phyloP scores from a whole-genome alignment of 305 asterid species.

The Fraxinus sp. region DNA sequence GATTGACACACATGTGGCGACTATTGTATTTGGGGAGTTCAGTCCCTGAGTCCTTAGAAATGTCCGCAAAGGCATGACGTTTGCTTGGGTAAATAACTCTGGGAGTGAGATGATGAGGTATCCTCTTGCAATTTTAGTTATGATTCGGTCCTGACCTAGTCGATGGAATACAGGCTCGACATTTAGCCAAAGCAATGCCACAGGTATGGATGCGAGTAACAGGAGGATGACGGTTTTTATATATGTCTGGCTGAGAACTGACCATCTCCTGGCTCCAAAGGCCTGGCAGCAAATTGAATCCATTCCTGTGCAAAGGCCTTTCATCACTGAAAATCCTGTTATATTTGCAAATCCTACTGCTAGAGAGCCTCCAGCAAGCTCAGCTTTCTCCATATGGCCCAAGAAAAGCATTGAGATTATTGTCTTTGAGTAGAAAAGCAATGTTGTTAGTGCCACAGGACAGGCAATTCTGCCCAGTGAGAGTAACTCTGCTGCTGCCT shows the following conservation, averaged over 20 bases:
- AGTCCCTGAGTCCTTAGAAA: conserved; percentile 61
- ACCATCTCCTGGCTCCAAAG: conserved; percentile 67
- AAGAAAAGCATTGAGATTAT: conserved; percentile 79
- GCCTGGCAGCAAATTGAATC: conserved; percentile 89
- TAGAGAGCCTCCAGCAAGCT: conserved; percentile 75
- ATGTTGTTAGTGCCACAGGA: conserved; percentile 73
- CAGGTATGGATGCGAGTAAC: conserved; percentile 56
- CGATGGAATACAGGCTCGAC: conserved; percentile 49
- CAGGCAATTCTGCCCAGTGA: conserved; percentile 50
- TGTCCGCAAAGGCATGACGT: conserved; percentile 54
- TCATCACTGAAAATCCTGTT: conserved; percentile 73
- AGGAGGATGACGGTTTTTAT: conserved; percentile 60
- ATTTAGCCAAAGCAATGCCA: conserved; percentile 64
- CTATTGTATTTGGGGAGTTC: conserved; percentile 55
- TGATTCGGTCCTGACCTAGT: conserved; percentile 62
- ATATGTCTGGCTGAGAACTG: conserved; percentile 57
- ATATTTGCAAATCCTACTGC: conserved; percentile 77
- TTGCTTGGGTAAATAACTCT: conserved; percentile 53
- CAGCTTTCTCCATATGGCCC: conserved; percentile 71
- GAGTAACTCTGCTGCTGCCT: conserved; percentile 57
- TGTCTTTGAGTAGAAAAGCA: conserved; percentile 64
- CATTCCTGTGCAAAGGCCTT: conserved; percentile 80
- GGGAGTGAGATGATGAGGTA: conserved; percentile 63
- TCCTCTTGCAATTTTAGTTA: conserved; percentile 47
- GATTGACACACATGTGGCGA: conserved; percentile 53